Conservation (phyloP, 1,139 yeast species). For the Pichia sp. region DNA sequence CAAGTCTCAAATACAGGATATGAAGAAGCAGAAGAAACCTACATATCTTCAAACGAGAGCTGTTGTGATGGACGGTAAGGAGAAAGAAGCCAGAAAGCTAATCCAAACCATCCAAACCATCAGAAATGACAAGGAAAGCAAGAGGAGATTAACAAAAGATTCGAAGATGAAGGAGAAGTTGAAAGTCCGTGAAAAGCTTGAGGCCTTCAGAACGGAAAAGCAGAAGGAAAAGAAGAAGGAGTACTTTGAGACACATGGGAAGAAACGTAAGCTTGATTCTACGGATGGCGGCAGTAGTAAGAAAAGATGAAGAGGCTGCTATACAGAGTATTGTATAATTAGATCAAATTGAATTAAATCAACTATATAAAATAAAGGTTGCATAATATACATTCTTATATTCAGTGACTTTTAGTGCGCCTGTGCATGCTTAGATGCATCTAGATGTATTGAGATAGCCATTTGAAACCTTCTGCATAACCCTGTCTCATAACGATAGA, state of each 20-base stretch:
- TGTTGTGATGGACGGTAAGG: constrained; percentile 87
- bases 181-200: constrained; percentile 69
- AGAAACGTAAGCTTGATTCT: constrained; percentile 52
- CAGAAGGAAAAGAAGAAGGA: constrained; percentile 85
- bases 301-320: constrained; percentile 22
- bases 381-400: constrained; percentile 3
- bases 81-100: constrained; percentile 86
- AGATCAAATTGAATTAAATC: background rate
- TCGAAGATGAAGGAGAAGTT: constrained; percentile 73
- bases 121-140: constrained; percentile 79
- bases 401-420: background rate
- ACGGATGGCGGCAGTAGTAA: constrained; percentile 37
- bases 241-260: constrained; percentile 60
- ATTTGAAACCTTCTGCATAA: constrained; percentile 91
- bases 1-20: constrained; percentile 80
- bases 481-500: constrained; percentile 97
- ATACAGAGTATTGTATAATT: background rate
- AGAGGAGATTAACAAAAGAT: constrained; percentile 67
- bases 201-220: constrained; percentile 66
- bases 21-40: constrained; percentile 83
- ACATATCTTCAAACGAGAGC: constrained; percentile 90
- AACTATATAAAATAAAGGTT: constrained; percentile 3
- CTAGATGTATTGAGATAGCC: constrained; percentile 91
- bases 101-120: constrained; percentile 84
- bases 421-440: background rate